Percentiles rank a stretch among this genome's conserved stretches.
phyloP scores from a whole-genome alignment of 257 asterid species.

The Solanum lycopersicoides region DNA sequence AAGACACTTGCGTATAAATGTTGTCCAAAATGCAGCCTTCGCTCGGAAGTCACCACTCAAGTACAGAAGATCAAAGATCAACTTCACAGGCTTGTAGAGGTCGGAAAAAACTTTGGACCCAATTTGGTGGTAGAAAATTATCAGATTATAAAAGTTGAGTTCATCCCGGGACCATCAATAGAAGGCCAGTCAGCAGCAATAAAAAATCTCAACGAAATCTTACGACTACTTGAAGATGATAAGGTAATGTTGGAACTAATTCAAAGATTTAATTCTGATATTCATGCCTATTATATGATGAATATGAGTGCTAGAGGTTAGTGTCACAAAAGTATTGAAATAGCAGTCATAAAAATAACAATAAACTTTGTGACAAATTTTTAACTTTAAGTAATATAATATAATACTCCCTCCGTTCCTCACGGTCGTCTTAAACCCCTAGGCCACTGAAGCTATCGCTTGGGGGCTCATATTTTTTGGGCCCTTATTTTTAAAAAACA shows the following conservation, averaged over 20 bases:
- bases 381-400: too few species aligned
- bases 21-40: background rate
- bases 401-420: too few species aligned
- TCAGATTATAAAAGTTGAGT: background rate
- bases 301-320: too few species aligned
- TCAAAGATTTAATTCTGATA: background rate
- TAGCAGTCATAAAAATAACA: too few species aligned
- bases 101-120: background rate
- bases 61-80: background rate
- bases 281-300: too few species aligned
- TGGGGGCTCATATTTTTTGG: too few species aligned
- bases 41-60: background rate
- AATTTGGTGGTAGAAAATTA: background rate
- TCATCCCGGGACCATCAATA: background rate
- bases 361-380: too few species aligned
- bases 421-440: too few species aligned
- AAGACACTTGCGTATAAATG: accelerated
- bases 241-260: background rate
- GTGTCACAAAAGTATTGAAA: too few species aligned
- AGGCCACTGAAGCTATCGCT: too few species aligned
- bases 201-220: background rate
- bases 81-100: accelerated
- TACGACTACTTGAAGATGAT: background rate
- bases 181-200: background rate
- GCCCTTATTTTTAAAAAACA: too few species aligned